Evolutionary conservation across 305 asterid genomes (phyloP), one percentile per base, ranked within the genome.

Genomic region (Ruellia speciosa): DNA sequence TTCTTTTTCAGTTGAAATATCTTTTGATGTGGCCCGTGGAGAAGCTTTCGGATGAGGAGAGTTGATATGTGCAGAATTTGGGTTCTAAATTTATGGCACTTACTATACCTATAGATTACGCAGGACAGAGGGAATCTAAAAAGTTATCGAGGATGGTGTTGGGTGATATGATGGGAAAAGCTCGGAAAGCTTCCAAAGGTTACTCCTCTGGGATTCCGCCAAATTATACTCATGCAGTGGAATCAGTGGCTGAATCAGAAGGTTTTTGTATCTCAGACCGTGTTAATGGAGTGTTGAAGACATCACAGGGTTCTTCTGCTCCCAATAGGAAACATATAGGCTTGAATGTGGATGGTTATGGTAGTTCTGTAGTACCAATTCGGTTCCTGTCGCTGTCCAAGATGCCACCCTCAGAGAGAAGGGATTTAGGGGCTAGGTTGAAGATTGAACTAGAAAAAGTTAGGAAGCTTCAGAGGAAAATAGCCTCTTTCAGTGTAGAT

Each of bases 221-320:
- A 0, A 87, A 83, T 66, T 86, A 70, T 63, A 64, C 83, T 18
- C 81, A 75, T 69, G 84, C 73, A 5, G 77, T 77, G n/a, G 95
- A 81, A 66, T 75, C 86, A n/a, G 75, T 79, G 64, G 88, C 77
- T 49, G 93, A 84, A 56, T 79, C 90, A 0, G 88, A 75, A 66
- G 77, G 81, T 45, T 69, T 76, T 49, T 85, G 83, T 52, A 68
- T 73, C 65, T 76, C 79, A 0, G 80, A 74, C 34, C 70, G 79
- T 59, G 57, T 54, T 47, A 79, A 78, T 40, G 48, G 63, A 0
- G 77, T 78, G 35, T 56, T 81, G 67, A 56, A 66, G 52, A 76
- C 75, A 56, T 67, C 77, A 0, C 84, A 67, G 72, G 82, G 74
- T 58, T 65, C 78, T 15, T 71, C 47, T 66, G 77, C 67, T 16